phyloP scores from a whole-genome alignment of 2,329 filamentous ascomycete genomes.

The Aspergillus neoniger region DNA sequence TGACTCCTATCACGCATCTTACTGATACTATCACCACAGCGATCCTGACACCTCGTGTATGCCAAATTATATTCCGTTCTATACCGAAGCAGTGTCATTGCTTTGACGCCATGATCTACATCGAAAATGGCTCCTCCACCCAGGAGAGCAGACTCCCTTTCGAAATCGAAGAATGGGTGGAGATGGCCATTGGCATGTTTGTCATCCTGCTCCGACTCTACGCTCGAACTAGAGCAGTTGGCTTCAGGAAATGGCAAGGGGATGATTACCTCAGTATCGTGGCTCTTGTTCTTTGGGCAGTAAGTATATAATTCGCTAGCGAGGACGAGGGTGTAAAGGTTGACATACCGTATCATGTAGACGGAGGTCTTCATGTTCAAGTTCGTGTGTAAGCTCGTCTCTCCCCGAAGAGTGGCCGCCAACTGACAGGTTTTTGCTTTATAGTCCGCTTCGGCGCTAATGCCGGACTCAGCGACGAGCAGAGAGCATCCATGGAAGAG shows the following conservation, averaged over 20 bases:
- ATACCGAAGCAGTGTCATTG: too few relatives aligned
- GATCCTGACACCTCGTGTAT: too few relatives aligned
- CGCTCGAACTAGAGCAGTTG: constrained; percentile 43
- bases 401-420: neutral
- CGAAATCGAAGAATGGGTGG: constrained; percentile 48
- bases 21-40: too few relatives aligned
- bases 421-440: neutral
- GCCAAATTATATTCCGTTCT: too few relatives aligned
- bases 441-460: constrained; percentile 44
- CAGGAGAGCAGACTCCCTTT: constrained; percentile 37
- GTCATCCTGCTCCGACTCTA: constrained; percentile 45
- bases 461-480: constrained; percentile 38
- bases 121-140: neutral
- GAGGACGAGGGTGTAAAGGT: neutral
- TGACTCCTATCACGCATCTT: too few relatives aligned
- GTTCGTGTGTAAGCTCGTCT: constrained; percentile 21
- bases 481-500: constrained; percentile 33
- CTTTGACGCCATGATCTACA: constrained; percentile 5
- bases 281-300: constrained; percentile 44
- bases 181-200: constrained; percentile 44
- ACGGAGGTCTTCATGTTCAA: constrained; percentile 20
- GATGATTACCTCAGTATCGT: constrained; percentile 48
- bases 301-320: constrained; percentile 8
- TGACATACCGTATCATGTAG: constrained; percentile 16
- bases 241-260: constrained; percentile 44